Conservation (phyloP, 2,329 filamentous ascomycete genomes). For the Orbilia quercus region DNA sequence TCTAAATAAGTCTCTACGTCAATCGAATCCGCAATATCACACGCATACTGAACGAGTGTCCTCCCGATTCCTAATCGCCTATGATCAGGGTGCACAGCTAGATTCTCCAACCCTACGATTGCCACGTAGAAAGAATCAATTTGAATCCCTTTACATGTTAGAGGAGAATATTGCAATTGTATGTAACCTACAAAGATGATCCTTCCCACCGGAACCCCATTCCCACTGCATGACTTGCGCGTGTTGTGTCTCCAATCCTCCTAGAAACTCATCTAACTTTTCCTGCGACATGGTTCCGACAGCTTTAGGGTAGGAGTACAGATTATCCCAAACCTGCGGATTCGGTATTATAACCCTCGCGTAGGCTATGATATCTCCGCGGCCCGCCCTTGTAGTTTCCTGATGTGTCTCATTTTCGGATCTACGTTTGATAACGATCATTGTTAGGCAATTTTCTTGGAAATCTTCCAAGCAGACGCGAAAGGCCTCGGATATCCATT, state of each 20-base stretch:
- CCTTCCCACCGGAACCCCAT: neutral
- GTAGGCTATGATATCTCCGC: constrained; percentile 16
- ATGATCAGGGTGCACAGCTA: constrained; percentile 33
- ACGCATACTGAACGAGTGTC: constrained; percentile 20
- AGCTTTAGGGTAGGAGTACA: constrained; percentile 39
- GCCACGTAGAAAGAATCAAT: neutral
- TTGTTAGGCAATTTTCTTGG: constrained; percentile 1
- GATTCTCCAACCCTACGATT: constrained; percentile 31
- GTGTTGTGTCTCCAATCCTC: constrained; percentile 24
- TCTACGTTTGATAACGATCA: neutral
- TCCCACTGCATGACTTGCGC: constrained; percentile 17
- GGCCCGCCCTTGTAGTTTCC: too few species aligned
- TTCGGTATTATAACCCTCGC: constrained; percentile 28
- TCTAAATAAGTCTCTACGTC: constrained; percentile 22
- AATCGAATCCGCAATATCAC: constrained; percentile 26
- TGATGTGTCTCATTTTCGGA: neutral
- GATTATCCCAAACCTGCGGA: constrained; percentile 33
- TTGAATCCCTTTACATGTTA: too few species aligned
- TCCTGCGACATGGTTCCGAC: constrained; percentile 26
- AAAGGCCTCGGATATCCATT: constrained; percentile 32
- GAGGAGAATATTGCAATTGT: too few species aligned
- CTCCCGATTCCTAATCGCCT: constrained; percentile 24
- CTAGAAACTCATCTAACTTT: constrained; percentile 21
- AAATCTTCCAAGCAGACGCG: constrained; percentile 38
- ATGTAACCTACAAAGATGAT: constrained; percentile 35